A percentile compares a stretch with the other conserved stretches of the same genome.
phyloP scores from a whole-genome alignment of 192 early-diverging fungal genomes.

The Umbelopsis ramanniana region DNA sequence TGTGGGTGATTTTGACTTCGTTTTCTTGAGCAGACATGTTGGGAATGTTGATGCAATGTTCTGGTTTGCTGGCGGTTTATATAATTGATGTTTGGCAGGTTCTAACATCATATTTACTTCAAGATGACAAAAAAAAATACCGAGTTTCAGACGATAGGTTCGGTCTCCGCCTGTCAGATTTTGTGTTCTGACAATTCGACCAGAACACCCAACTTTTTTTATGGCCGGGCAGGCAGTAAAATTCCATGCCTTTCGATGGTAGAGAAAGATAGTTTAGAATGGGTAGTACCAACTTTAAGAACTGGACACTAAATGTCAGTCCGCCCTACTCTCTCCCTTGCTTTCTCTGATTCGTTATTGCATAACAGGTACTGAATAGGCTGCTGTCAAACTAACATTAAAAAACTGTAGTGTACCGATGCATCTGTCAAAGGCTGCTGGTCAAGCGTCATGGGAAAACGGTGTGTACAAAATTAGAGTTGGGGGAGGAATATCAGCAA shows the following conservation, averaged over 20 bases:
- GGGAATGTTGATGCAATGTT: background rate
- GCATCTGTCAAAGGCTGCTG: background rate
- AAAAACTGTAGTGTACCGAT: too few relatives aligned
- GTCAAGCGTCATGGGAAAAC: background rate
- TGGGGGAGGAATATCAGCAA: background rate
- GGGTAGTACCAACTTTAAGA: background rate
- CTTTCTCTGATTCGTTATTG: too few relatives aligned
- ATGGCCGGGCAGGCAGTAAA: too few relatives aligned
- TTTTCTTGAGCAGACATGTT: background rate
- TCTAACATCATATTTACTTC: constrained; percentile 9
- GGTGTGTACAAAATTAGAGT: background rate
- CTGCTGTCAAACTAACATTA: too few relatives aligned
- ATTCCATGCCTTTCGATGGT: too few relatives aligned
- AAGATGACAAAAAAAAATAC: background rate
- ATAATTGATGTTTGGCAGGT: background rate
- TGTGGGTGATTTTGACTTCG: constrained; percentile 17
- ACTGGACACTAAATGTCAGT: too few relatives aligned
- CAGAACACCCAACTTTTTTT: too few relatives aligned
- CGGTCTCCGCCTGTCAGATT: constrained; percentile 9
- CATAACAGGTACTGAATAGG: too few relatives aligned
- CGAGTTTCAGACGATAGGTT: background rate
- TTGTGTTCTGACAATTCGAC: too few relatives aligned
- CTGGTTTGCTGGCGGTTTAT: background rate
- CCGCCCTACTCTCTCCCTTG: too few relatives aligned
- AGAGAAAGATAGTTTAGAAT: too few relatives aligned